These are phyloP conservation scores for Yarrowia keelungensis DNA, from an alignment of 805 yeast species.

Conservation along the genomic window DNA sequence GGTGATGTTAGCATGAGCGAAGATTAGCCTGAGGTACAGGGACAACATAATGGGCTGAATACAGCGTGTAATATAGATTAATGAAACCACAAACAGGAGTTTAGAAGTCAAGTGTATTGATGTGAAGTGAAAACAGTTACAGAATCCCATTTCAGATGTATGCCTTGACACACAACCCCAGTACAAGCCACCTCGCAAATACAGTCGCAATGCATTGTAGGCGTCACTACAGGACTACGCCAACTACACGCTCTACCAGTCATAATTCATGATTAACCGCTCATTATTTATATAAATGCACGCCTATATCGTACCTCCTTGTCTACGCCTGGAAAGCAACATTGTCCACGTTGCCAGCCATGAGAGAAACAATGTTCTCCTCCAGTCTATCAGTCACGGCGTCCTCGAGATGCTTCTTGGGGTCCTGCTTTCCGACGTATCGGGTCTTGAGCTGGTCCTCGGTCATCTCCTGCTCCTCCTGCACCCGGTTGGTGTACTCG, in stretches of 20 bases:
- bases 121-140: too few relatives aligned
- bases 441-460: conserved; percentile 93
- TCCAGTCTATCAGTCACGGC: conserved; percentile 87
- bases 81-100: too few relatives aligned
- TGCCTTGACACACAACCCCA: too few relatives aligned
- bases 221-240: too few relatives aligned
- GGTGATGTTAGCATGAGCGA: conserved; percentile 31
- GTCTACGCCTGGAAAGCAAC: conserved; percentile 74
- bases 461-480: conserved; percentile 86
- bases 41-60: too few relatives aligned
- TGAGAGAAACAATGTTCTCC: conserved; percentile 84
- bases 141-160: too few relatives aligned
- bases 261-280: too few relatives aligned
- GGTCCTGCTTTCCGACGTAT: conserved; percentile 98
- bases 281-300: conserved; percentile 14
- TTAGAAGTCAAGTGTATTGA: too few relatives aligned
- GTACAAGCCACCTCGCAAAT: too few relatives aligned
- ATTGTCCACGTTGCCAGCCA: conserved; percentile 88
- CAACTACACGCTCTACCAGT: too few relatives aligned
- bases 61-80: conserved; percentile 1
- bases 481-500: conserved; percentile 85
- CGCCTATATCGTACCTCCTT: conserved; percentile 10
- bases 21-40: neutral
- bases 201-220: too few relatives aligned
- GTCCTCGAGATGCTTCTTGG: conserved; percentile 93